A percentile compares a stretch with the other conserved stretches of the same genome.
These are phyloP conservation scores for Lepiota brunneoincarnata DNA, from an alignment of 768 basidiomycete species.

Conservation along the genomic window DNA sequence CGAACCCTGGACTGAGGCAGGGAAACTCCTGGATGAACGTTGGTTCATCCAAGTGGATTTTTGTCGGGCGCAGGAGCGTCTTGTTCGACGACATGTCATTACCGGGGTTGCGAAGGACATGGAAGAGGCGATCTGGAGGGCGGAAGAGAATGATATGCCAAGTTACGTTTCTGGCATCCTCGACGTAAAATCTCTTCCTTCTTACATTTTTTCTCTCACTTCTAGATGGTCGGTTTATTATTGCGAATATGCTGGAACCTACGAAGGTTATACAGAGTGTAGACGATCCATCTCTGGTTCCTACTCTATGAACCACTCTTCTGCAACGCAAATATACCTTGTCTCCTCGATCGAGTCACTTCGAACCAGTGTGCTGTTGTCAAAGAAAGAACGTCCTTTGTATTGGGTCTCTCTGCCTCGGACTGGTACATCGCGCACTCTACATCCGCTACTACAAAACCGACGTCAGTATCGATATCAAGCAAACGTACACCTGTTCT, in stretches of 20 bases:
- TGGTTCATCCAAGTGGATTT: conserved; percentile 68
- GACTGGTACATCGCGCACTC: background rate
- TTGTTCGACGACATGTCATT: conserved; percentile 72
- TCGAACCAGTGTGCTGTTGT: background rate
- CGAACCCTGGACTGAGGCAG: conserved; percentile 69
- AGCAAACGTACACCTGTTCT: no score
- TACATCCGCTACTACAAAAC: background rate
- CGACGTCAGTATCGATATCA: no score
- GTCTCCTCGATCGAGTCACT: no score
- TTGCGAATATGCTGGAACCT: conserved; percentile 43
- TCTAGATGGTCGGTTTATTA: conserved; percentile 45
- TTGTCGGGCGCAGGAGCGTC: conserved; percentile 51
- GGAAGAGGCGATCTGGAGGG: conserved; percentile 66
- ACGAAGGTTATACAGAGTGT: conserved; percentile 39
- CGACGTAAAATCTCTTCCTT: background rate
- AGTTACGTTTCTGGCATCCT: conserved; percentile 39
- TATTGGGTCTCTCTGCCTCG: background rate
- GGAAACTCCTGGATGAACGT: conserved; percentile 67
- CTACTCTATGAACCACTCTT: background rate
- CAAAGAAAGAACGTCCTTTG: background rate
- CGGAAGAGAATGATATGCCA: conserved; percentile 75
- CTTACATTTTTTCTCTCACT: conserved; percentile 6
- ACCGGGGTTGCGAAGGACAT: conserved; percentile 69
- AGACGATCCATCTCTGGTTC: conserved; percentile 5
- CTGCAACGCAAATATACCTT: background rate